Conservation (phyloP, 192 early-diverging fungal species). For the Podila epigama region DNA sequence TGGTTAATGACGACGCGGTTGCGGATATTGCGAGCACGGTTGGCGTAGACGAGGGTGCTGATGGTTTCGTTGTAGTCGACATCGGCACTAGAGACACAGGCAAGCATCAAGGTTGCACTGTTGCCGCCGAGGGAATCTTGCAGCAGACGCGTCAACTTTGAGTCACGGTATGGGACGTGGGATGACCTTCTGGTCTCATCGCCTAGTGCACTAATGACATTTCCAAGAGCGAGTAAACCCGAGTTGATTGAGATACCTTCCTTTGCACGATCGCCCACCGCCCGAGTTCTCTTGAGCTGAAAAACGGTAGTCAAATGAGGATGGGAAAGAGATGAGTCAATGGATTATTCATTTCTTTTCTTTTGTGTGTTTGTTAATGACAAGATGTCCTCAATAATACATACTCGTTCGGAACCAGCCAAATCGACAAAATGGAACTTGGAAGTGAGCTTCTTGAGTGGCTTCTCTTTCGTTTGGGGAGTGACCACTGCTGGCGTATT, state of each 20-base stretch:
- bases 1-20: slow-evolving; percentile 78
- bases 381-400: not conserved
- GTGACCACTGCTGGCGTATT: not conserved
- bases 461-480: slow-evolving; percentile 11
- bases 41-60: slow-evolving; percentile 96
- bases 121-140: slow-evolving; percentile 98
- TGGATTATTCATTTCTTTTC: not conserved
- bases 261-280: slow-evolving; percentile 90
- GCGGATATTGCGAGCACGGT: slow-evolving; percentile 94
- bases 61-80: slow-evolving; percentile 88
- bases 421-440: slow-evolving; percentile 99
- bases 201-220: slow-evolving; percentile 95
- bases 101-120: slow-evolving; percentile 92
- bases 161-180: slow-evolving; percentile 97
- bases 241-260: slow-evolving; percentile 98
- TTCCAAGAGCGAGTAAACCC: slow-evolving; percentile 94
- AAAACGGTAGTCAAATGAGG: too few species aligned
- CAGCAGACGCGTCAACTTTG: slow-evolving; percentile 96
- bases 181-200: slow-evolving; percentile 69
- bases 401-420: slow-evolving; percentile 90
- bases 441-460: slow-evolving; percentile 63
- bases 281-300: slow-evolving; percentile 88
- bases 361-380: not conserved
- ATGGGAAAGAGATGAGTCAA: not conserved
- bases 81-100: slow-evolving; percentile 90